Percentiles rank a stretch among this genome's conserved stretches.
phyloP scores from a whole-genome alignment of 805 yeast genomes.

The Myxozyma melibiosi region DNA sequence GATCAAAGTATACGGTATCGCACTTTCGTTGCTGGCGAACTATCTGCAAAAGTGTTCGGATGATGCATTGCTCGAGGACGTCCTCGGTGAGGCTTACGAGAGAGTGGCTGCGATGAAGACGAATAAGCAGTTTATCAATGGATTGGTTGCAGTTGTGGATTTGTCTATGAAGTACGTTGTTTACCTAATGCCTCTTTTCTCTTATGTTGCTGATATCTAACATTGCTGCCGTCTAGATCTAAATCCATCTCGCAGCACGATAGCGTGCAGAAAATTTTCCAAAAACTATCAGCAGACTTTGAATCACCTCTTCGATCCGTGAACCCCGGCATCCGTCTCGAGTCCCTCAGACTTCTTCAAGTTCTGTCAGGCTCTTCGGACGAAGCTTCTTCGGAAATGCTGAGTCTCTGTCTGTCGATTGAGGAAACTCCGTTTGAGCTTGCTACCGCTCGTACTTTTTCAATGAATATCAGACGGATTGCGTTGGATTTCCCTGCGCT shows the following conservation, averaged over 20 bases:
- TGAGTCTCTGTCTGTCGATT: constrained; percentile 58
- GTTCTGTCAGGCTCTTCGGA: background rate
- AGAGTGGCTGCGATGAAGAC: constrained; percentile 1
- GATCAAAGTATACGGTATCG: constrained; percentile 8
- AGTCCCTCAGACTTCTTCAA: constrained; percentile 41
- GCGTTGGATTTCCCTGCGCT: constrained; percentile 30
- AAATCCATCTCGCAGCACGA: background rate
- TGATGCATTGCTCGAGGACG: background rate
- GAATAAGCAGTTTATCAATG: constrained; percentile 1
- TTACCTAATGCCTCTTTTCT: background rate
- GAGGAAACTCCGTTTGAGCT: constrained; percentile 76
- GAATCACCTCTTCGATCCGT: background rate
- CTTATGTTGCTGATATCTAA: background rate
- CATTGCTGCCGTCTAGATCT: background rate
- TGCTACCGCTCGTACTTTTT: constrained; percentile 71
- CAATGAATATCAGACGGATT: constrained; percentile 59
- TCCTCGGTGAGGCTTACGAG: background rate
- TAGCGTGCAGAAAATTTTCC: background rate
- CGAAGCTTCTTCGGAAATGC: constrained; percentile 44
- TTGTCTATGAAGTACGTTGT: constrained; percentile 22
- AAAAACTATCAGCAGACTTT: background rate
- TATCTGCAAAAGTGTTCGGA: background rate
- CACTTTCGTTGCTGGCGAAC: constrained; percentile 11
- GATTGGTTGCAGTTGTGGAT: constrained; percentile 24
- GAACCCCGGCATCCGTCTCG: constrained; percentile 15